Percentiles rank a stretch among this genome's conserved stretches.
phyloP scores from a whole-genome alignment of 495 filamentous ascomycete genomes.

The Xylaria sp. region DNA sequence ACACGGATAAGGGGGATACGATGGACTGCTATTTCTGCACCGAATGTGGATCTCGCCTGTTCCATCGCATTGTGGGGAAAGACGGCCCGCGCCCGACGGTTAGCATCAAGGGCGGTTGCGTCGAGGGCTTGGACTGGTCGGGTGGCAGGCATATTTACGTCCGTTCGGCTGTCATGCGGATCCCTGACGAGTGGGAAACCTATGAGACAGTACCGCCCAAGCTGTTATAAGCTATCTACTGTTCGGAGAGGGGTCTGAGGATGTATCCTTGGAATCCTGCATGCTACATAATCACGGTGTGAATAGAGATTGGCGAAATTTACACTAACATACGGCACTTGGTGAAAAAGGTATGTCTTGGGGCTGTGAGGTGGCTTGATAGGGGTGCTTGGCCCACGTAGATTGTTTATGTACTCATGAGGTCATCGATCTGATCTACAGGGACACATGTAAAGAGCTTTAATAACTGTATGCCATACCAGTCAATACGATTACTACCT shows the following conservation, averaged over 20 bases:
- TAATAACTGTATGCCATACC: background rate
- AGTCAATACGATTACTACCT: background rate
- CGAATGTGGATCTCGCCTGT: constrained; percentile 52
- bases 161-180: constrained; percentile 44
- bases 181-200: constrained; percentile 44
- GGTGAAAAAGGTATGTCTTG: background rate
- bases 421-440: constrained; percentile 40
- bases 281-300: background rate
- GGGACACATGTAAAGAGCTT: constrained; percentile 25
- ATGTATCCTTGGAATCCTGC: background rate
- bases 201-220: constrained; percentile 42
- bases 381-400: background rate
- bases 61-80: constrained; percentile 52
- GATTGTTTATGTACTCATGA: constrained; percentile 26
- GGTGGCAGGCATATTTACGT: constrained; percentile 51
- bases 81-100: constrained; percentile 46
- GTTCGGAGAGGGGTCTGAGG: background rate
- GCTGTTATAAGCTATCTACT: constrained; percentile 19
- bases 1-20: constrained; percentile 34
- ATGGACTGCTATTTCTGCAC: constrained; percentile 47
- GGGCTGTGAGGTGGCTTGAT: background rate
- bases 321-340: background rate
- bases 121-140: constrained; percentile 50
- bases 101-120: constrained; percentile 59
- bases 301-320: background rate